Base-by-base conservation (phyloP, 2,329 filamentous ascomycete genomes). In the Xylariaceae sp. region DNA sequence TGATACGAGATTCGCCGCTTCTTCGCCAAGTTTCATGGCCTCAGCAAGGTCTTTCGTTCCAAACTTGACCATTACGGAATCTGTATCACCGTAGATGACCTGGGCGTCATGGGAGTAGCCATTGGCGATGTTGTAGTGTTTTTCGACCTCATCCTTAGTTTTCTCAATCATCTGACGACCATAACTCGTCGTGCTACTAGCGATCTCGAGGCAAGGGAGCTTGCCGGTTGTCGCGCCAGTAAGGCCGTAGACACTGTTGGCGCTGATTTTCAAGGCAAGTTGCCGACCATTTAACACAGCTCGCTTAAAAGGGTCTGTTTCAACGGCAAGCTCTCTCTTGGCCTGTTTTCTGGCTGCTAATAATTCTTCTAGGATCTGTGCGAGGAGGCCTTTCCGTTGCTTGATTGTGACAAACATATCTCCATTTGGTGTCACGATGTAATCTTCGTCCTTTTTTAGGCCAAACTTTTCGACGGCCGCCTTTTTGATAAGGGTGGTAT, bases 31-130 rank as follows among this genome's bases (percentile, higher is more conserved):
- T 67, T 89, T 92, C 94, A 99, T 99, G 18, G 92, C 88, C 60
- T 94, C 90, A 5, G 84, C 81, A 15, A 99, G 79, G 60, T 97
- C 92, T 35, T 85, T 87, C 8, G 92, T 92, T 36, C 94, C 94
- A 63, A 99, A 99, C 69, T 97, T 97, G 57, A 99, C 93, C 94
- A 99, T 99, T 76, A 99, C 94, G 7, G 94, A 99, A 81, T 99
- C 94, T 2, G 94, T 99, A 73, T 99, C 94, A 77, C 94, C 94
- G 64, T 99, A 99, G 59, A 99, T 95, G 75, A 99, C 94, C 69
- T 97, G 87, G 0, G 94, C 94, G 71, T 99, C 90, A 70, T 97
- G 91, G 1, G 83, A 85, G 73, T 97, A 99, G 15, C 94, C 94
- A 66, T 99, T 97, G 43, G 90, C 90, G 51, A 97, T 92, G 42